phyloP scores from a whole-genome alignment of 768 basidiomycete species.

The Paxillus involutus region DNA sequence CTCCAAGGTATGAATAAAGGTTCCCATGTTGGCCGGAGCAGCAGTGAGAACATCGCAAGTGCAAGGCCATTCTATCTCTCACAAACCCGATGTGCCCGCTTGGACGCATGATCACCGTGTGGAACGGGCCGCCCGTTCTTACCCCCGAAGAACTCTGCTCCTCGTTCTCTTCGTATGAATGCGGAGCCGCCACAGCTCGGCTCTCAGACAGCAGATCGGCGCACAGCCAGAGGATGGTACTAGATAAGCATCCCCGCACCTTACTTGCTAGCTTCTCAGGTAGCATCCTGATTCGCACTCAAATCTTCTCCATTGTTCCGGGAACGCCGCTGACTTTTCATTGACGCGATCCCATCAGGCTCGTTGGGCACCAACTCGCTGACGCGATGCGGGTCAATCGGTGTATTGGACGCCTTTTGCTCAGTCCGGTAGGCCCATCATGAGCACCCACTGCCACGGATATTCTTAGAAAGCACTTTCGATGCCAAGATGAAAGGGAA shows the following conservation, averaged over 20 bases:
- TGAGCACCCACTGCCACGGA: neutral
- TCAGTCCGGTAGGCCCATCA: neutral
- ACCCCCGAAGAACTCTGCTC: no score
- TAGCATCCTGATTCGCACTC: slow-evolving; percentile 27
- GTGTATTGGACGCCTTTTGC: neutral
- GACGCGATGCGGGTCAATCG: neutral
- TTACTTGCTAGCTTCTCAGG: slow-evolving; percentile 17
- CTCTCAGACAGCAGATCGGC: slow-evolving; percentile 17
- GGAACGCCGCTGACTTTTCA: slow-evolving; percentile 23
- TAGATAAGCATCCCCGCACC: slow-evolving; percentile 19
- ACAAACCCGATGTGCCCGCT: no score
- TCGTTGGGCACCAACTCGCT: no score
- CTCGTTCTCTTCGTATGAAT: neutral
- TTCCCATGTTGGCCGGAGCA: neutral
- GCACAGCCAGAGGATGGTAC: slow-evolving; percentile 21
- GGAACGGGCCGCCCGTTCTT: no score
- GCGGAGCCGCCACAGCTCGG: neutral
- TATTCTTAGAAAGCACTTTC: slow-evolving; percentile 2
- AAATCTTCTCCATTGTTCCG: slow-evolving; percentile 17
- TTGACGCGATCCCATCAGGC: slow-evolving; percentile 6
- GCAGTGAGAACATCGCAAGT: no score
- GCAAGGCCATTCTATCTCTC: no score
- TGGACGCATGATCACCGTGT: no score
- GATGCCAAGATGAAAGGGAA: neutral
- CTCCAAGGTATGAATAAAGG: neutral